Evolutionary conservation across 2,329 filamentous ascomycete species (phyloP), one percentile per base, ranked within the genome.

Genomic region (Pestalotiopsis sp.): DNA sequence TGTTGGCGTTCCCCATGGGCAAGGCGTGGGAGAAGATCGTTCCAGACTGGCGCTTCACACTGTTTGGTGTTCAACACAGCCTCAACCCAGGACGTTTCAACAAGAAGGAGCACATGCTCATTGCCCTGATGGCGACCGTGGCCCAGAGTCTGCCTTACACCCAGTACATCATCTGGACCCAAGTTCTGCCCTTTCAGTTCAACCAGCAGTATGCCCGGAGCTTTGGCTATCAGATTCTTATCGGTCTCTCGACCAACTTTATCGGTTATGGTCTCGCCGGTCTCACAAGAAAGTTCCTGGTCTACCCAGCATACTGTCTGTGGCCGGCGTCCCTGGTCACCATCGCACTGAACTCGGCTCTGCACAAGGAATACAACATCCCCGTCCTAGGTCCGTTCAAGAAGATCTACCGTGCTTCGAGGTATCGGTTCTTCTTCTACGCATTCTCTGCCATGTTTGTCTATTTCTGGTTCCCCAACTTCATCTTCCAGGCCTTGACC

Each of bases 51-150:
- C 71, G 75, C 4, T 80, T 82, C 25, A 78, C 74, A 0, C 71
- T 81, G 6, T 78, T 82, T 57, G 84, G 84, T 11, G 73, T 81
- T 25, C 80, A 82, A 23, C 84, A 86, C 73, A 83, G 81, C 4
- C 80, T 88, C 14, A 89, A 88, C 73, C 86, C 87, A 0, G 86
- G 87, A 0, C 84, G 83, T 2, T 89, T 89, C 73, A 86, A 84
- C 67, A 84, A 84, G 74, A 89, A 89, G 77, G 87, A 89, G 76
- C 87, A 89, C 73, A 82, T 86, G 79, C 76, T 88, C 64, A 85
- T 88, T 68, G 81, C 83, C 36, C 86, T 88, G 75, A 87, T 88
- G 86, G 87, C 90, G 67, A 90, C 90, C 75, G 85, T 85, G 13
- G 84, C 83, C n/a, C 81, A 79, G 71, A 78, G 77, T 23, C 73